Conservation (phyloP, 495 filamentous ascomycete species). For the Aspergillus saccharolyticus region DNA sequence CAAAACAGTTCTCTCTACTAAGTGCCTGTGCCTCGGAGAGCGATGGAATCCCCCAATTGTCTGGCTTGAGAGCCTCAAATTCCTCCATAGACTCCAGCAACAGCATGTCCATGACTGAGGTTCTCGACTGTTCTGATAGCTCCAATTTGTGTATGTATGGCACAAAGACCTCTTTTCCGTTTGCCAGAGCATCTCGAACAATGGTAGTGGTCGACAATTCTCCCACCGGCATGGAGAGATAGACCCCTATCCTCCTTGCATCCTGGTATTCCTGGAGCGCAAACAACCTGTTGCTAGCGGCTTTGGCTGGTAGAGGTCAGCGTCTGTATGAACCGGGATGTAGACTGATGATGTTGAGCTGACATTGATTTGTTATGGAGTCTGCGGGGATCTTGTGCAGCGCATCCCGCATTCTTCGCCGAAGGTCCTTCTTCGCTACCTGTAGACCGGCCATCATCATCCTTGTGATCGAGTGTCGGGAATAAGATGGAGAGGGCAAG, state of each 20-base stretch:
- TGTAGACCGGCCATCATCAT: conserved; percentile 52
- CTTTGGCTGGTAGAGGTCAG: conserved; percentile 46
- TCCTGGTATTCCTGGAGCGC: conserved; percentile 59
- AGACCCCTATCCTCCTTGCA: conserved; percentile 74
- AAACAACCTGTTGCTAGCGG: conserved; percentile 54
- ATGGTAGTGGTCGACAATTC: conserved; percentile 79
- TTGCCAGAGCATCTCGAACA: conserved; percentile 69
- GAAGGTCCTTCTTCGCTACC: conserved; percentile 68
- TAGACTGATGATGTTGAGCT: conserved; percentile 13
- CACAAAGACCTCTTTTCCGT: conserved; percentile 82
- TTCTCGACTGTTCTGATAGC: conserved; percentile 34
- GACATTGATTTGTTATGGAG: conserved; percentile 63
- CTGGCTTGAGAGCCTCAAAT: conserved; percentile 66
- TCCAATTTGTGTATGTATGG: conserved; percentile 73
- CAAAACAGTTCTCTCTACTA: conserved; percentile 63
- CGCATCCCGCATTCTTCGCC: conserved; percentile 60
- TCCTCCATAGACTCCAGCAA: conserved; percentile 65
- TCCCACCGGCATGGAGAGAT: conserved; percentile 83
- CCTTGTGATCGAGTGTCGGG: conserved; percentile 1
- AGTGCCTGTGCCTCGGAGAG: conserved; percentile 57
- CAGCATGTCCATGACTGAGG: conserved; percentile 89
- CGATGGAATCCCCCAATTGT: conserved; percentile 91
- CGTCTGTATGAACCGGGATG: conserved; percentile 2
- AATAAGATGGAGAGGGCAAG: neutral
- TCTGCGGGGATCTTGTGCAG: conserved; percentile 54